A percentile compares a stretch with the other conserved stretches of the same genome.
Evolutionary conservation across 352 stramenopile species (phyloP).

Genomic region (Pythium aphanidermatum): DNA sequence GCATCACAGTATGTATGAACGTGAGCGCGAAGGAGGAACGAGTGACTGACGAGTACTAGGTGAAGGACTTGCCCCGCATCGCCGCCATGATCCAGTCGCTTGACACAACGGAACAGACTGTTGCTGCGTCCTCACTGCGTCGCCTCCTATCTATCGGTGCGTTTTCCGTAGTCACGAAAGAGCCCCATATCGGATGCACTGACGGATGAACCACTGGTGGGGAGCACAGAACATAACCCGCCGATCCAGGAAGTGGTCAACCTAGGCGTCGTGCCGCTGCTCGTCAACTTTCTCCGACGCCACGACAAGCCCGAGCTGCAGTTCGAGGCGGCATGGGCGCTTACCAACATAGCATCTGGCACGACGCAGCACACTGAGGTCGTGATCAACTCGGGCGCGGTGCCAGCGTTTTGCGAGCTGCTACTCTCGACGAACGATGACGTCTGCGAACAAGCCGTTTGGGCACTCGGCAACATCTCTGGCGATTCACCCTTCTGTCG

Average conservation of each 20-base stretch:
- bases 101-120: constrained; percentile 89
- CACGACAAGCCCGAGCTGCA: constrained; percentile 93
- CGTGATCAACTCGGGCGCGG: constrained; percentile 96
- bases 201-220: constrained; percentile 2
- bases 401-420: constrained; percentile 96
- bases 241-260: constrained; percentile 99
- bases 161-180: no score
- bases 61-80: constrained; percentile 94
- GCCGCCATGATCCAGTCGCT: constrained; percentile 93
- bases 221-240: constrained; percentile 89
- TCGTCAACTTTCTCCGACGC: constrained; percentile 95
- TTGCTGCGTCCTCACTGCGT: constrained; percentile 95
- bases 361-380: constrained; percentile 97
- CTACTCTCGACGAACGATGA: constrained; percentile 96
- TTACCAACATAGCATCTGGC: constrained; percentile 99
- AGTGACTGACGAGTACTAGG: constrained; percentile 29
- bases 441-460: constrained; percentile 96
- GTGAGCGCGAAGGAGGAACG: no score
- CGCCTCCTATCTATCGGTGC: constrained; percentile 95
- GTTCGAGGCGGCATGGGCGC: constrained; percentile 99
- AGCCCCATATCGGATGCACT: no score
- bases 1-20: constrained; percentile 19
- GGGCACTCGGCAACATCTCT: constrained; percentile 99
- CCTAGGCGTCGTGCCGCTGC: constrained; percentile 93
- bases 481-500: constrained; percentile 96